Percentiles rank a stretch among this genome's conserved stretches.
phyloP scores from a whole-genome alignment of 176 grass and related monocot species.

The Oryza punctata region DNA sequence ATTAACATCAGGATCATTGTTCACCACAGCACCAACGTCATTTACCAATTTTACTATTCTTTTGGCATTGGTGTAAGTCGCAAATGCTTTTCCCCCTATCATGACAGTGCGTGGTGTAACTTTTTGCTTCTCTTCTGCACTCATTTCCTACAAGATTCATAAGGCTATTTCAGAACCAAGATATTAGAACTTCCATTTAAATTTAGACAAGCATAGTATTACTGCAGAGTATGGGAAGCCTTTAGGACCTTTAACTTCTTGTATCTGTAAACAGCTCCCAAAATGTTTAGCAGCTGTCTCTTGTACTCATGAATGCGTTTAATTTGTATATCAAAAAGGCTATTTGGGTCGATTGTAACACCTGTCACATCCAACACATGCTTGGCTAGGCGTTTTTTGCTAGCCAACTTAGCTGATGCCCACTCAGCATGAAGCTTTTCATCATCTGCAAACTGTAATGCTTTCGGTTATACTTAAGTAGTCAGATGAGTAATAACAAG shows the following conservation, averaged over 20 bases:
- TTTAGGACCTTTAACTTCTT: conserved; percentile 70
- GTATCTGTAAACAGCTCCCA: conserved; percentile 77
- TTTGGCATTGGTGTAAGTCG: conserved; percentile 85
- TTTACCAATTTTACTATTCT: conserved; percentile 80
- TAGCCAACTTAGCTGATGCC: conserved; percentile 71
- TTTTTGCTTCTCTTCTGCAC: conserved; percentile 57
- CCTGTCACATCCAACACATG: conserved; percentile 67
- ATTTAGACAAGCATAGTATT: conserved; percentile 12
- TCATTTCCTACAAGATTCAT: conserved; percentile 63
- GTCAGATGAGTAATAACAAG: conserved; percentile 23
- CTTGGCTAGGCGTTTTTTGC: conserved; percentile 67
- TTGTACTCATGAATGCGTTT: conserved; percentile 95
- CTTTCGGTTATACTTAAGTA: conserved; percentile 29
- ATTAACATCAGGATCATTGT: conserved; percentile 74
- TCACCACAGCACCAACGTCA: conserved; percentile 78
- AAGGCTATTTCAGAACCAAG: conserved; percentile 31
- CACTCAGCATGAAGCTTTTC: conserved; percentile 74
- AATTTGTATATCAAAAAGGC: conserved; percentile 80
- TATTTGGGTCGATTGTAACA: conserved; percentile 59
- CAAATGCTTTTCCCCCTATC: conserved; percentile 83
- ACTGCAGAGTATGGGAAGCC: conserved; percentile 3
- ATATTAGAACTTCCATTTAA: conserved; percentile 16
- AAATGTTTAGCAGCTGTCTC: conserved; percentile 77
- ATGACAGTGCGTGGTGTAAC: conserved; percentile 66
- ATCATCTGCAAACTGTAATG: conserved; percentile 69